Evolutionary conservation across 306 rosid genomes (phyloP).

Genomic region (Sophora flavescens): DNA sequence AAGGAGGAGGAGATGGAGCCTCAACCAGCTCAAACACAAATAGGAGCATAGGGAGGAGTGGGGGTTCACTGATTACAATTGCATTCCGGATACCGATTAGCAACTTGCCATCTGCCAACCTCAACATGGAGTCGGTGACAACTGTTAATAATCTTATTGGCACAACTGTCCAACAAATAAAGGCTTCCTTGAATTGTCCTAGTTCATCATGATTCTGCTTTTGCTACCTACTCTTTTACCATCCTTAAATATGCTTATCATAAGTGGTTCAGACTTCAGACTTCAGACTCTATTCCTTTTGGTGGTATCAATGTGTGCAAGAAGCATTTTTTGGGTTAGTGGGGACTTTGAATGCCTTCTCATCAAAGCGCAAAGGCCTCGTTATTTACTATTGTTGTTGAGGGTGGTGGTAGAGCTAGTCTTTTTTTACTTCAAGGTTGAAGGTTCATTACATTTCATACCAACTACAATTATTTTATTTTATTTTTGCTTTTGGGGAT

Average conservation of each 20-base stretch:
- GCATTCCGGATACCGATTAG: conserved; percentile 87
- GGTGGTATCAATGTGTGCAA: conserved; percentile 64
- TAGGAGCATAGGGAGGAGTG: conserved; percentile 41
- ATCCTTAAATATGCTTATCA: conserved; percentile 63
- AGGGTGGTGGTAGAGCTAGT: conserved; percentile 36
- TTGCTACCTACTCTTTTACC: conserved; percentile 25
- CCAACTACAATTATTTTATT: conserved; percentile 58
- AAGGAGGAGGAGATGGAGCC: conserved; percentile 54
- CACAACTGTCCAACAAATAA: conserved; percentile 83
- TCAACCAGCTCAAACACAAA: conserved; percentile 61
- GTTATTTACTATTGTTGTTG: conserved; percentile 69
- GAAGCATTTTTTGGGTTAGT: conserved; percentile 62
- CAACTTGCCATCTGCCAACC: conserved; percentile 78
- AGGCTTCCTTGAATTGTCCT: conserved; percentile 84
- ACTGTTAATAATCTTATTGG: conserved; percentile 85
- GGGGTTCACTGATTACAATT: conserved; percentile 77
- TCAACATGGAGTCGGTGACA: conserved; percentile 85
- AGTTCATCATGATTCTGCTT: conserved; percentile 54
- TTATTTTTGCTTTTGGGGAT: not conserved
- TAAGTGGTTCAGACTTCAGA: conserved; percentile 50
- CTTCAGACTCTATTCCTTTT: conserved; percentile 42
- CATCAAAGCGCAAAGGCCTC: conserved; percentile 58
- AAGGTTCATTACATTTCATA: conserved; percentile 68
- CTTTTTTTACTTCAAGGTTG: conserved; percentile 54
- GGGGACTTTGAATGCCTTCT: conserved; percentile 75